Conservation (phyloP, 345 rosid species). For the Excoecaria cochinchinensis region DNA sequence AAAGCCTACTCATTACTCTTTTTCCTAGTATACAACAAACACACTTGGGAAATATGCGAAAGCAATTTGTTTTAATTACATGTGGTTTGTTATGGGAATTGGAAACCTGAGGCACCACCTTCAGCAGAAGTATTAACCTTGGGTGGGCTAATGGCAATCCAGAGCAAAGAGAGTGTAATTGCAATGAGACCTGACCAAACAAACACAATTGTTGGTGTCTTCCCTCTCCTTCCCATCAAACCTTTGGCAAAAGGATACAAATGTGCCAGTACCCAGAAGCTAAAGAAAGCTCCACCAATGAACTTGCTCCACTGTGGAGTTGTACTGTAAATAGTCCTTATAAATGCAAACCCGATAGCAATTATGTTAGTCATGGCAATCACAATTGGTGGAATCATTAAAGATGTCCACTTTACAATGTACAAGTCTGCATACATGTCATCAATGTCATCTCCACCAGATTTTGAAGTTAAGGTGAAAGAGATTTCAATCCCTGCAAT, state of each 20-base stretch:
- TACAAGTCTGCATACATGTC: slow-evolving; percentile 80
- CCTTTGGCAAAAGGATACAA: slow-evolving; percentile 95
- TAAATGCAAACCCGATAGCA: slow-evolving; percentile 64
- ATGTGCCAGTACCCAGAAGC: slow-evolving; percentile 95
- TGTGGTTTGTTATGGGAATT: slow-evolving; percentile 65
- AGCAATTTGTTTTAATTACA: too few relatives aligned
- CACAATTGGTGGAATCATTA: slow-evolving; percentile 87
- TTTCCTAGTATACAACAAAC: too few relatives aligned
- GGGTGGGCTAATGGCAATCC: slow-evolving; percentile 74
- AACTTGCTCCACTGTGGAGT: slow-evolving; percentile 80
- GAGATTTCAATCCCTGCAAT: slow-evolving; percentile 92
- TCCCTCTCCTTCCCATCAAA: slow-evolving; percentile 87
- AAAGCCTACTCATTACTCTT: too few relatives aligned
- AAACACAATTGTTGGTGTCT: slow-evolving; percentile 87
- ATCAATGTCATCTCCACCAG: slow-evolving; percentile 66
- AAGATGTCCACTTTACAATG: slow-evolving; percentile 80
- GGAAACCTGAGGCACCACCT: slow-evolving; percentile 46
- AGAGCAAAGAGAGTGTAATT: slow-evolving; percentile 71
- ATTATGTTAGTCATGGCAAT: slow-evolving; percentile 88
- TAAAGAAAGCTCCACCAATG: slow-evolving; percentile 88
- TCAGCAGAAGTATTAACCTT: slow-evolving; percentile 10
- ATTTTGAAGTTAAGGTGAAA: slow-evolving; percentile 81
- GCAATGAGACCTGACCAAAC: slow-evolving; percentile 97
- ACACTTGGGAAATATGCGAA: too few relatives aligned
- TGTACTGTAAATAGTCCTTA: slow-evolving; percentile 64